Percentiles rank a stretch among this genome's conserved stretches.
Evolutionary conservation across 352 stramenopile genomes (phyloP).

Genomic region (Phytophthora capsici): DNA sequence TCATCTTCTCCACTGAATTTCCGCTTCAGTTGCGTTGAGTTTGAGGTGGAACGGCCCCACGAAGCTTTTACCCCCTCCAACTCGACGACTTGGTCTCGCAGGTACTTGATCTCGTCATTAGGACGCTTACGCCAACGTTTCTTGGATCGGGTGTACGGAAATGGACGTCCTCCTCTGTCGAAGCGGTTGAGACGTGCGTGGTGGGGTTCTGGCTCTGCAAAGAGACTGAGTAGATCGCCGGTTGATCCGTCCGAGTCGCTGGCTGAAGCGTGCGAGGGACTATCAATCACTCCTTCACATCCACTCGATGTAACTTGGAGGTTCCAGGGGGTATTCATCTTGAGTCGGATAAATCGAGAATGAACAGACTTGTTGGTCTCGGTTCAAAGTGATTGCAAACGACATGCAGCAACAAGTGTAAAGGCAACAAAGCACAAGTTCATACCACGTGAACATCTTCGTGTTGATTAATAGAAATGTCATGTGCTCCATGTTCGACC

Average conservation of each 20-base stretch:
- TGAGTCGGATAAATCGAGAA: slow-evolving; percentile 7
- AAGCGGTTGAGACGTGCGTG: not conserved
- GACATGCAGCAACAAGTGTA: not conserved
- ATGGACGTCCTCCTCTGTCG: slow-evolving; percentile 15
- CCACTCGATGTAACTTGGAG: not conserved
- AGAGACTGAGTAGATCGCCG: slow-evolving; percentile 16
- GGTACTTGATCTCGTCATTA: slow-evolving; percentile 44
- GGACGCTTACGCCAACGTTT: slow-evolving; percentile 38
- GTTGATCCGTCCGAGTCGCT: slow-evolving; percentile 23
- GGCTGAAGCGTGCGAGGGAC: not conserved
- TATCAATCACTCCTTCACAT: not conserved
- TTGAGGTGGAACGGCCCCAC: slow-evolving; percentile 3
- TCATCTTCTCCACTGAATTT: not conserved
- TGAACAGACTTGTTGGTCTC: slow-evolving; percentile 6
- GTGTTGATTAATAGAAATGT: slow-evolving; percentile 7
- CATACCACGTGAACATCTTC: slow-evolving; percentile 12
- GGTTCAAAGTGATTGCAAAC: not conserved
- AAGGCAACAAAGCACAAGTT: slow-evolving; percentile 15
- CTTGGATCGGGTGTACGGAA: slow-evolving; percentile 34
- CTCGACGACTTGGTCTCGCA: slow-evolving; percentile 25
- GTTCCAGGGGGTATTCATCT: slow-evolving; percentile 7
- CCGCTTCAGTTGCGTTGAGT: not conserved
- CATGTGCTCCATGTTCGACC: slow-evolving; percentile 6
- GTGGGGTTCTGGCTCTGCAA: slow-evolving; percentile 11
- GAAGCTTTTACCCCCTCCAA: slow-evolving; percentile 21